Evolutionary conservation across 495 filamentous ascomycete species (phyloP).

Genomic region (Choiromyces venosus): DNA sequence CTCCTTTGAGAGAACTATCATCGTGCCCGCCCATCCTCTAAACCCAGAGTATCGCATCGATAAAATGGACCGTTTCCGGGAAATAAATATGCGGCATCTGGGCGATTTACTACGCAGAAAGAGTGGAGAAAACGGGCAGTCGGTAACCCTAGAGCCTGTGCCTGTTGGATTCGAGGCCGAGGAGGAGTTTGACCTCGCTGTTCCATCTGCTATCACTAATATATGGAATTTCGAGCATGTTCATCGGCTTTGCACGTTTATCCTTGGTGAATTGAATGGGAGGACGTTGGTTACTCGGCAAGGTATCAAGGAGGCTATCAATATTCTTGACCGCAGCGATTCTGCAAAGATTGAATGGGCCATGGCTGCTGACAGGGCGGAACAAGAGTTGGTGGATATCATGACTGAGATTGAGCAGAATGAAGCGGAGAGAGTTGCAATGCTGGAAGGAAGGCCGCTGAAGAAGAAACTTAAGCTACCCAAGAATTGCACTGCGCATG

Average conservation of each 20-base stretch:
- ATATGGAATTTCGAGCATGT: conserved; percentile 59
- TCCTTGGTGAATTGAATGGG: conserved; percentile 49
- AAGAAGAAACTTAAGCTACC: conserved; percentile 41
- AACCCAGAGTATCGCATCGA: conserved; percentile 36
- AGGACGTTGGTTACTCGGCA: conserved; percentile 9
- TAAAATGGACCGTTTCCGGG: conserved; percentile 51
- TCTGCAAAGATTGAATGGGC: conserved; percentile 47
- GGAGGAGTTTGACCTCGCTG: conserved; percentile 15
- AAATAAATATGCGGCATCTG: conserved; percentile 66
- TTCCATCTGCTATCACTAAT: conserved; percentile 48
- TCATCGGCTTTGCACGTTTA: conserved; percentile 57
- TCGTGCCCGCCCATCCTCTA: conserved; percentile 45
- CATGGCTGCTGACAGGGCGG: conserved; percentile 37
- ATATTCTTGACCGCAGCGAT: conserved; percentile 49
- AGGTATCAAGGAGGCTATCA: conserved; percentile 43
- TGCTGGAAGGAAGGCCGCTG: conserved; percentile 23
- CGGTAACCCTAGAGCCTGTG: conserved; percentile 19
- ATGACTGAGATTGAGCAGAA: conserved; percentile 26
- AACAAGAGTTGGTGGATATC: conserved; percentile 31
- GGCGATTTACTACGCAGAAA: conserved; percentile 53
- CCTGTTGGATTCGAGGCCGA: conserved; percentile 31
- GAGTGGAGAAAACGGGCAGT: conserved; percentile 37
- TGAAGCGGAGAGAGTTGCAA: conserved; percentile 14
- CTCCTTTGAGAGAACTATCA: conserved; percentile 51
- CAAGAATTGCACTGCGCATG: conserved; percentile 62